Base-by-base conservation (phyloP, 179 eudicot species). In the Corrigiola litoralis region DNA sequence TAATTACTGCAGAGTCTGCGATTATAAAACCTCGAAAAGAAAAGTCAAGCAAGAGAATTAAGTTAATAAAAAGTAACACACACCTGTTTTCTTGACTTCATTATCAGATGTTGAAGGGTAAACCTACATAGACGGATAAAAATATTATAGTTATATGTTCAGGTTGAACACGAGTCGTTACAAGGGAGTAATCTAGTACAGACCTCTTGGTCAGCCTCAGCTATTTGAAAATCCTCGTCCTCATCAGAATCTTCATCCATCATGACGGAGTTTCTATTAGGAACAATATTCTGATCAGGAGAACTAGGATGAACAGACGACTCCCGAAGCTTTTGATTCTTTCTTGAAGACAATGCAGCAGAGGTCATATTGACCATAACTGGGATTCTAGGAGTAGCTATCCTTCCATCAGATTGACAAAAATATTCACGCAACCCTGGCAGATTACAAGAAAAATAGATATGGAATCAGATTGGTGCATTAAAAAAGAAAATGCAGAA, bases 351-450 rank as follows among this genome's bases (percentile, higher is more conserved):
- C 71, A 74, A 65, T 53, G 97, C 76, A 28, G 83, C 85, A 44
- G 97, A 87, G 71, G 85, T 82, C 99, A 95, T 91, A 64, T 95
- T 95, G 65, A 88, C 92, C 97, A 95, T 91, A 49, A 88, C 96
- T 44, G 97, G 97, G 57, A 95, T 91, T 72, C 99, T 87, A 34
- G 96, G 95, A 52, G 96, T 84, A 65, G 85, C 84, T 58, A 61
- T 67, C 66, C 92, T 80, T 65, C 85, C 92, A 85, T 95, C 99
- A 73, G 87, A 83, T 81, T 91, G 99, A 69, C 90, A 79, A 79
- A 91, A 87, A 67, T 79, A 95, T 76, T 95, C 99, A 51, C 99
- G 86, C 68, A 95, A 73, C 18, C 99, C 99, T 95, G 85, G 50
- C 66, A 51, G 47, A 55, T 36, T 32, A 55, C 28, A 47, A 40